phyloP scores from a whole-genome alignment of 805 yeast species.

The Candida alai region DNA sequence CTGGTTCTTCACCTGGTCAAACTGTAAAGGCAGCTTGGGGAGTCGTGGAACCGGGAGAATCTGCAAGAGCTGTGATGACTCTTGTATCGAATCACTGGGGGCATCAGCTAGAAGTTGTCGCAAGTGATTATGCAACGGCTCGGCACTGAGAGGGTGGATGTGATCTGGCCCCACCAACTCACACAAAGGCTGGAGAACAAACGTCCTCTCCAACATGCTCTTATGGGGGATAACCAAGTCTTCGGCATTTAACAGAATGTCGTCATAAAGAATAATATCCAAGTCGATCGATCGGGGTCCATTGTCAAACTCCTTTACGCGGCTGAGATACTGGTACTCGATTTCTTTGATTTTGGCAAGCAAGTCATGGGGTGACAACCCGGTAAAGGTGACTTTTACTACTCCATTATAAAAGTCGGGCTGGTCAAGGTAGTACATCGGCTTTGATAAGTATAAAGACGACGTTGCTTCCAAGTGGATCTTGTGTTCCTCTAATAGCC shows the following conservation, averaged over 20 bases:
- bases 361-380: slow-evolving; percentile 59
- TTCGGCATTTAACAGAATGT: slow-evolving; percentile 48
- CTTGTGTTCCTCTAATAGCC: slow-evolving; percentile 35
- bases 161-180: slow-evolving; percentile 67
- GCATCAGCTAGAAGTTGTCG: slow-evolving; percentile 38
- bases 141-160: slow-evolving; percentile 83
- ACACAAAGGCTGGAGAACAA: slow-evolving; percentile 85
- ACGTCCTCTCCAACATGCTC: slow-evolving; percentile 82
- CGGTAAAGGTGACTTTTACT: slow-evolving; percentile 55
- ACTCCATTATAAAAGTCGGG: slow-evolving; percentile 83
- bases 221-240: slow-evolving; percentile 80
- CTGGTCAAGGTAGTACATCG: slow-evolving; percentile 87
- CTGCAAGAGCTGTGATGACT: slow-evolving; percentile 46
- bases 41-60: slow-evolving; percentile 43
- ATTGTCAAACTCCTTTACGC: slow-evolving; percentile 79
- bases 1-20: slow-evolving; percentile 43
- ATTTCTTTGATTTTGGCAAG: slow-evolving; percentile 62
- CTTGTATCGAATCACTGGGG: slow-evolving; percentile 44
- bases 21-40: slow-evolving; percentile 21
- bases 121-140: slow-evolving; percentile 69
- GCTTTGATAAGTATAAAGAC: slow-evolving; percentile 79
- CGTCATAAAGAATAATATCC: slow-evolving; percentile 76
- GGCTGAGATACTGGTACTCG: slow-evolving; percentile 65
- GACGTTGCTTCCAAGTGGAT: slow-evolving; percentile 61
- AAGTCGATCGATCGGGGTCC: slow-evolving; percentile 92